phyloP scores from a whole-genome alignment of 192 early-diverging fungal genomes.

The Umbelopsis vinacea region DNA sequence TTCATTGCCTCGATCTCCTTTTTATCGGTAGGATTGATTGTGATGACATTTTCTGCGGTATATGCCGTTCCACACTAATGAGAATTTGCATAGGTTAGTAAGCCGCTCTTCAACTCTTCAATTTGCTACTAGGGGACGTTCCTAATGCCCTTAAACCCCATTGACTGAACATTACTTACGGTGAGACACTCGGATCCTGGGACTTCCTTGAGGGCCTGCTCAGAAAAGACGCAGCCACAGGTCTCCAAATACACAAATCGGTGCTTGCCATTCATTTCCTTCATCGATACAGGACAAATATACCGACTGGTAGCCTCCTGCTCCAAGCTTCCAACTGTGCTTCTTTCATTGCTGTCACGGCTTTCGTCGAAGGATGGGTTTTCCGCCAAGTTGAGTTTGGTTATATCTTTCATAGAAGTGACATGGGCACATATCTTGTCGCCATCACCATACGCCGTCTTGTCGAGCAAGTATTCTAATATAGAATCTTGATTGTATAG shows the following conservation, averaged over 20 bases:
- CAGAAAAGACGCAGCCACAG: slow-evolving; percentile 84
- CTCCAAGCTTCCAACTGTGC: slow-evolving; percentile 58
- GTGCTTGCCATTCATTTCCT: slow-evolving; percentile 87
- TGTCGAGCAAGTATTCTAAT: slow-evolving; percentile 75
- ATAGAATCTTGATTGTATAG: slow-evolving; percentile 86
- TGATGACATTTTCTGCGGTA: slow-evolving; percentile 59
- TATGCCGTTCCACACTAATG: slow-evolving; percentile 68
- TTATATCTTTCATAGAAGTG: slow-evolving; percentile 71
- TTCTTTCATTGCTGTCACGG: slow-evolving; percentile 32
- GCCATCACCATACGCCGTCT: slow-evolving; percentile 74
- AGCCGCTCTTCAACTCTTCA: too few species aligned
- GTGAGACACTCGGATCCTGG: slow-evolving; percentile 65
- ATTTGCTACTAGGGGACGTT: too few species aligned
- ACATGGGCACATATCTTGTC: slow-evolving; percentile 79
- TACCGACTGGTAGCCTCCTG: slow-evolving; percentile 57
- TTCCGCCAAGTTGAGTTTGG: slow-evolving; percentile 64
- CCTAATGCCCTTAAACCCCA: too few species aligned
- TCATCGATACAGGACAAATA: slow-evolving; percentile 79
- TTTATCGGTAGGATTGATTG: slow-evolving; percentile 66
- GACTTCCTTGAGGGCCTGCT: slow-evolving; percentile 75
- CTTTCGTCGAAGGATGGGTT: slow-evolving; percentile 65
- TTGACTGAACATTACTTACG: slow-evolving; percentile 51
- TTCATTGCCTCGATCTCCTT: slow-evolving; percentile 68
- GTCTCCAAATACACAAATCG: slow-evolving; percentile 64
- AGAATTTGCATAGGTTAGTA: neutral